Conservation (phyloP, 495 filamentous ascomycete species). For the Aspergillus taichungensis region DNA sequence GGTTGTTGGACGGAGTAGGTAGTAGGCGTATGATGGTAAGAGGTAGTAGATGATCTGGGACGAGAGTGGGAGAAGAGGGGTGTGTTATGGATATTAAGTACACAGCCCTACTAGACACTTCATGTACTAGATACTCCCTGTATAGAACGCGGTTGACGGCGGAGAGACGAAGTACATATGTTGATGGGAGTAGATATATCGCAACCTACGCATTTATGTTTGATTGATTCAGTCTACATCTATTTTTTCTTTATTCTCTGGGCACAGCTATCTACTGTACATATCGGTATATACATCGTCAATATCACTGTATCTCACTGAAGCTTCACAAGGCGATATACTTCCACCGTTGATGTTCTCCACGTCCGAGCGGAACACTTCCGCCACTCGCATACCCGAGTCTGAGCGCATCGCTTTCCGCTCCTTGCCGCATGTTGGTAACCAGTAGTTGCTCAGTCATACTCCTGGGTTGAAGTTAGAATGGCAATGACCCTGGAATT, state of each 20-base stretch:
- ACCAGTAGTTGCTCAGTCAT: not conserved
- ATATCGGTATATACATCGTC: too few relatives aligned
- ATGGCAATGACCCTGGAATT: too few relatives aligned
- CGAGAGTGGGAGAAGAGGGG: not conserved
- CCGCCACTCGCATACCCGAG: slow-evolving; percentile 11
- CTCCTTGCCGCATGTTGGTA: slow-evolving; percentile 11
- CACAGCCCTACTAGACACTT: too few relatives aligned
- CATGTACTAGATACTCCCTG: too few relatives aligned
- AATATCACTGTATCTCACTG: too few relatives aligned
- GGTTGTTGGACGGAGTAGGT: not conserved
- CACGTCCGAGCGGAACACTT: slow-evolving; percentile 12
- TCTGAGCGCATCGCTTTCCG: slow-evolving; percentile 18
- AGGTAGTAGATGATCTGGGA: too few relatives aligned
- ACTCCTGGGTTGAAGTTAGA: not conserved
- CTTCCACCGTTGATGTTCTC: too few relatives aligned
- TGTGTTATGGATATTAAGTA: not conserved
- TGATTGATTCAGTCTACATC: too few relatives aligned
- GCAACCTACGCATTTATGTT: not conserved
- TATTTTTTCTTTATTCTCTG: too few relatives aligned
- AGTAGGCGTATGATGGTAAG: too few relatives aligned
- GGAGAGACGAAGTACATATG: slow-evolving; percentile 3
- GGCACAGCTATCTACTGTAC: too few relatives aligned
- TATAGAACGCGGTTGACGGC: not conserved
- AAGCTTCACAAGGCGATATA: too few relatives aligned
- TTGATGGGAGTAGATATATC: not conserved